Evolutionary conservation across 345 rosid species (phyloP).

Genomic region (Citrus maxima): DNA sequence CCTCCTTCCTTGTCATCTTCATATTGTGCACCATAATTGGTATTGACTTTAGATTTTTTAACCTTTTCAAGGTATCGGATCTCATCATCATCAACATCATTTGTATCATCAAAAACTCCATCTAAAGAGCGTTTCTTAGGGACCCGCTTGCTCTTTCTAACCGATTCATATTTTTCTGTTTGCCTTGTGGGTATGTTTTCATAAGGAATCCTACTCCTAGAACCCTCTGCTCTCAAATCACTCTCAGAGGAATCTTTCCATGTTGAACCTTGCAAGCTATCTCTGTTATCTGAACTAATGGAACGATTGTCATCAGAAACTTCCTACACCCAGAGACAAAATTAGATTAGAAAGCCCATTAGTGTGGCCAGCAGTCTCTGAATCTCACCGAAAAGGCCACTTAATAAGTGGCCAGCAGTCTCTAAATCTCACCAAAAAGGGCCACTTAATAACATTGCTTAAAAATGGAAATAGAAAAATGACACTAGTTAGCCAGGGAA

Average conservation of each 20-base stretch:
- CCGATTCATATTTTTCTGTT: conserved; percentile 30
- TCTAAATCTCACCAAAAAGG: conserved; percentile 7
- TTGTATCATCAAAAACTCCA: conserved; percentile 36
- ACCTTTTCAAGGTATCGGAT: conserved; percentile 52
- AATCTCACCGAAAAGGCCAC: conserved; percentile 12
- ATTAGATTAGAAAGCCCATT: conserved; percentile 17
- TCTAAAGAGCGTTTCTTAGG: conserved; percentile 41
- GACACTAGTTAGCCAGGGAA: not conserved
- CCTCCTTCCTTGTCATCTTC: conserved; percentile 27
- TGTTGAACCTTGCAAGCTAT: conserved; percentile 36
- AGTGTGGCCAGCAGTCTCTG: not conserved
- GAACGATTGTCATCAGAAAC: conserved; percentile 28
- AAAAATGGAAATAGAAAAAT: not conserved
- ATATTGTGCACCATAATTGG: conserved; percentile 24
- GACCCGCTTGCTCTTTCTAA: conserved; percentile 50
- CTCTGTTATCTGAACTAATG: conserved; percentile 27
- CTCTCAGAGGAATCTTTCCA: conserved; percentile 37
- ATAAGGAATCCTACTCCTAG: conserved; percentile 21
- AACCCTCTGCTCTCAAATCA: conserved; percentile 27
- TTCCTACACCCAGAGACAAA: conserved; percentile 30
- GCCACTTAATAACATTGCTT: not conserved
- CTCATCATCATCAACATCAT: conserved; percentile 46
- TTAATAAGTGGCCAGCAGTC: not conserved
- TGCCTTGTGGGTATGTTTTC: conserved; percentile 27
- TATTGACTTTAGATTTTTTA: conserved; percentile 27